phyloP scores from a whole-genome alignment of 2,329 filamentous ascomycete genomes.

The Leptographium lundbergii region DNA sequence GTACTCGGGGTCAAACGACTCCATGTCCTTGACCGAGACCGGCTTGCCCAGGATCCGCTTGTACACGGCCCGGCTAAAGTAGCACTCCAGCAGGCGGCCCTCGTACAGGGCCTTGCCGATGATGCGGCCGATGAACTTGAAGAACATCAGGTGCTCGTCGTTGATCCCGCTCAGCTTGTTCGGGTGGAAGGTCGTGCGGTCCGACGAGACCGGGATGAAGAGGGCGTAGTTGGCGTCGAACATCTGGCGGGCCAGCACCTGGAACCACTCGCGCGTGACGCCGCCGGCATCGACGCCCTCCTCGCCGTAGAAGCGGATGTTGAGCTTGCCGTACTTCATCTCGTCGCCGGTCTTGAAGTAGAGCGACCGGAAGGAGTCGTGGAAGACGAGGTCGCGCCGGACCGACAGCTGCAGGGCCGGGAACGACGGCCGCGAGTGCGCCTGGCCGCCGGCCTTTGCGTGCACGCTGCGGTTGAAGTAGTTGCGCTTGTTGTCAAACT shows the following conservation, averaged over 20 bases:
- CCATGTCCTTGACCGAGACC: constrained; percentile 98
- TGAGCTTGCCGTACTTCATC: constrained; percentile 98
- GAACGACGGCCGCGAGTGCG: constrained; percentile 51
- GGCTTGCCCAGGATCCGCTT: constrained; percentile 92
- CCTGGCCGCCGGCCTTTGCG: constrained; percentile 42
- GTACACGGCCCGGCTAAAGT: constrained; percentile 97
- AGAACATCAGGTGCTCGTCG: constrained; percentile 90
- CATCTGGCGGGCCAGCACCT: constrained; percentile 93
- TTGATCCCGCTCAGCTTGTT: constrained; percentile 92
- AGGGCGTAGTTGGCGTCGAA: constrained; percentile 96
- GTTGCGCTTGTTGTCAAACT: constrained; percentile 99
- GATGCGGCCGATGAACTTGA: constrained; percentile 97
- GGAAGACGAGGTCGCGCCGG: constrained; percentile 89
- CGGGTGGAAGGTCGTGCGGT: constrained; percentile 96
- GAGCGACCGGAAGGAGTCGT: constrained; percentile 95
- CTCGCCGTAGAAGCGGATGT: constrained; percentile 92
- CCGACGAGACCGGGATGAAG: constrained; percentile 91
- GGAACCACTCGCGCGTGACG: constrained; percentile 98
- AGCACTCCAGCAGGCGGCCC: constrained; percentile 88
- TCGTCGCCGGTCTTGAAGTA: constrained; percentile 95
- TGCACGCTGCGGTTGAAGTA: constrained; percentile 96
- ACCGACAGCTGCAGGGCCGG: constrained; percentile 75
- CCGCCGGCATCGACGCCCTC: constrained; percentile 96
- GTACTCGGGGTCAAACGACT: constrained; percentile 95
- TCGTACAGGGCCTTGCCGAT: constrained; percentile 98